Evolutionary conservation across 2,329 filamentous ascomycete species (phyloP), one percentile per base, ranked within the genome.

Genomic region (Botrytis sinoallii): DNA sequence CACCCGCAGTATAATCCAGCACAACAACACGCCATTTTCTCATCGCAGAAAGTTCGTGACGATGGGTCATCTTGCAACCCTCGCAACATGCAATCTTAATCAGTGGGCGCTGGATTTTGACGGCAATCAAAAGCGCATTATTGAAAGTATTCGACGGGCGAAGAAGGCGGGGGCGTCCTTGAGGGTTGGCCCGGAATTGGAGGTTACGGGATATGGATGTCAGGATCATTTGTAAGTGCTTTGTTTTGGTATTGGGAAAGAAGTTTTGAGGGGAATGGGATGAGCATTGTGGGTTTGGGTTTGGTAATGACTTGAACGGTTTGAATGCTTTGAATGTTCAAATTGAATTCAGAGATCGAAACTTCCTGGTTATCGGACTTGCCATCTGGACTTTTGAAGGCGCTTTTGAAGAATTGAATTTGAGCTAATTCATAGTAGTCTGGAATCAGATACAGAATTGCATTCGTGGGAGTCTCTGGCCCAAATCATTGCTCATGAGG

Each of bases 401-500:
- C 2, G 4, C 7, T 25, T 3, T 8, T 35, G 14, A 38, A 29
- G 4, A 10, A 29, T 42, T 29, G 10, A 8, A 35, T 29, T 55
- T 48, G 67, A 73, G 77, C 52, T 73, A 77, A 61, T 77, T 75
- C n/a, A 69, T 18, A 0, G 9, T 32, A 69, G 66, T 65, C 72
- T 75, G 22, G 76, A 77, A 61, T 81, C 80, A 12, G 91, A 90
- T 79, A 85, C 85, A 25, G 88, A 87, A 78, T 80, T 87, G 6
- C 87, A 91, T 79, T 74, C 68, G 6, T 74, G 69, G 72, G 72
- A 74, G 38, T 57, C 48, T 48, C 84, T 92, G 0, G 84, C 84
- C 18, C 83, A 85, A 66, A 91, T 94, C 74, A 84, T 94, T 32
- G 81, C 84, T 7, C 86, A 93, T 81, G 81, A 86, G 52, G 85